Evolutionary conservation across 305 asterid species (phyloP), one percentile per base, ranked within the genome.

Genomic region (Fraxinus latifolia): DNA sequence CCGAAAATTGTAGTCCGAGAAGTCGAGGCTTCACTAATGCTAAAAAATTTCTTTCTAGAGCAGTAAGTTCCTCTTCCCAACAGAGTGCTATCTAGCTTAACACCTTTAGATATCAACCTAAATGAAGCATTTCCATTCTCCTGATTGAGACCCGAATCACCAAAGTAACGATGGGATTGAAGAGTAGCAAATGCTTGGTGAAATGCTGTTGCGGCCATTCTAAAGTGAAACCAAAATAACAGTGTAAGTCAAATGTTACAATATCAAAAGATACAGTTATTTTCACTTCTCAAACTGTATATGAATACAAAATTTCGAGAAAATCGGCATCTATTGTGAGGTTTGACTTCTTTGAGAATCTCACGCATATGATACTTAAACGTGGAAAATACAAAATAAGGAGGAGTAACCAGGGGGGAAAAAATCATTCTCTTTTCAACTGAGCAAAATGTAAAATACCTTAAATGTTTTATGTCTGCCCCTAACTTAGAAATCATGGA

Each of bases 151-250:
- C 88, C 84, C 42, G 90, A 84, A 82, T 77, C 82, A 80, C 85
- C 82, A 58, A 87, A 79, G 82, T 47, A 85, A 50, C 89, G 85
- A 60, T 77, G 85, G 68, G 91, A 87, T 44, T 87, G 92, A 83
- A 93, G 87, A 79, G 90, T 73, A 72, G 89, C 89, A 31, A 90
- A 32, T 55, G 91, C 88, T 85, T 90, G 98, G 85, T 91, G 89
- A 85, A 86, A 88, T 50, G 91, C 86, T 2, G 87, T 74, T 7
- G 91, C 85, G 19, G 96, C 92, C 98, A 95, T 95, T 87, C 95
- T 93, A 87, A 36, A 81, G 47, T 23, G 74, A 81, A 83, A 81
- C 47, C 76, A 84, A 81, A 47, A 50, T 25, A 74, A 70, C 81
- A n/a, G 23, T 74, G 60, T 21, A 77, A 81, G 82, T 44, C 29